Evolutionary conservation across 2,329 filamentous ascomycete species (phyloP), one percentile per base, ranked within the genome.

Genomic region (Neopestalotiopsis rosae): DNA sequence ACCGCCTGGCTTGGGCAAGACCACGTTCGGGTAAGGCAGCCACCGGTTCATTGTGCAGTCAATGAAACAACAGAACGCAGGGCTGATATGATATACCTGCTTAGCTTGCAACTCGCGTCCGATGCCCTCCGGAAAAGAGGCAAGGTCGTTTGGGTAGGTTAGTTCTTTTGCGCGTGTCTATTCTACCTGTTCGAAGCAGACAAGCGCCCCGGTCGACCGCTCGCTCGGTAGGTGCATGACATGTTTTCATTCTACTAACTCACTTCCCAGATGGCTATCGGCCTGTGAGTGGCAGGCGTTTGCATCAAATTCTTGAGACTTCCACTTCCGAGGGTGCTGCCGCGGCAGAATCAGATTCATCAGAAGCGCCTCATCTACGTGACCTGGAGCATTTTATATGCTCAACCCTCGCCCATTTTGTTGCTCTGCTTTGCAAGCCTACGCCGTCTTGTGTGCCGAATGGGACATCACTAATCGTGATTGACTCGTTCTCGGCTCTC

Each of bases 1-100:
- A 0, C 94, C 95, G 12, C 92, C 94, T 9, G 95, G 94, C 1
- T 89, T 89, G 32, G 95, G 95, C 38, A 98, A 97, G 84, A 97
- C 94, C 4, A 86, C 91, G 13, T 83, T 98, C 74, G 92, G 91
- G 92, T 95, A 85, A 7, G 24, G 28, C 34, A 38, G 10, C 34
- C 20, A 42, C n/a, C 17, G 57, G 24, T 59, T 24, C n/a, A 30
- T 30, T 24, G 13, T n/a, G 17, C 45, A n/a, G 45, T 9, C 45
- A 52, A 28, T 28, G 24, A 49, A 49, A 20, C 7, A 52, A 52
- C 9, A 10, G 17, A 9, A 7, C 45, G n/a, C 45, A 20, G n/a
- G n/a, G 45, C 45, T 52, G 45, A 52, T 49, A n/a, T 52, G n/a
- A 20, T 52, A 17, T 20, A 52, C 9, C 14, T 62, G 69, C 68